Percentiles rank a stretch among this genome's conserved stretches.
These are phyloP conservation scores for Trichosporon coremiiforme DNA, from an alignment of 1,284 basidiomycete genomes.

Conservation along the genomic window DNA sequence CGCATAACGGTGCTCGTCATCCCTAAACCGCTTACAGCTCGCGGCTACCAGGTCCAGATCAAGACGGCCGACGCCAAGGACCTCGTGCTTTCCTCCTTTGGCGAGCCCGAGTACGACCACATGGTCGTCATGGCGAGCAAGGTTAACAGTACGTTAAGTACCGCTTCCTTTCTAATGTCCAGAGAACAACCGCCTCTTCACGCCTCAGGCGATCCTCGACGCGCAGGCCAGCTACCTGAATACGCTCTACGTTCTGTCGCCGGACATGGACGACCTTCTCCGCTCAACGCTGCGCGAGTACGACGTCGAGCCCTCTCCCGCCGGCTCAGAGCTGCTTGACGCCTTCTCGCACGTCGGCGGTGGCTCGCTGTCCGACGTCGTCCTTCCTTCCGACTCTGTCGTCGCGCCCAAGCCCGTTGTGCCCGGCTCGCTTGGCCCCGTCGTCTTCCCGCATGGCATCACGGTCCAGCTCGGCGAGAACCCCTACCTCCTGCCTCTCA, in stretches of 20 bases:
- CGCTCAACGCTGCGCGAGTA: conserved; percentile 62
- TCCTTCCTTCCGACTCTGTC: conserved; percentile 68
- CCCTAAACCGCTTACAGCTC: background rate
- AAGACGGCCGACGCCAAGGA: background rate
- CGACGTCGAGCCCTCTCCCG: conserved; percentile 56
- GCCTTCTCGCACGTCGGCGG: conserved; percentile 57
- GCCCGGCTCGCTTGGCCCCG: conserved; percentile 17
- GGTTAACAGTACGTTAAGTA: conserved; percentile 67
- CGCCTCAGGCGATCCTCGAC: conserved; percentile 76
- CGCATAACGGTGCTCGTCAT: no score
- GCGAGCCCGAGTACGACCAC: conserved; percentile 74
- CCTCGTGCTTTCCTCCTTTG: conserved; percentile 65
- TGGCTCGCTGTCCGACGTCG: conserved; percentile 22
- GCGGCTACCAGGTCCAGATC: conserved; percentile 3
- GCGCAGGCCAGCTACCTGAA: conserved; percentile 74
- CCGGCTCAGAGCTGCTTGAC: conserved; percentile 22
- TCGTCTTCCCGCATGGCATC: conserved; percentile 29
- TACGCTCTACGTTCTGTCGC: conserved; percentile 77
- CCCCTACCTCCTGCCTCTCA: conserved; percentile 79
- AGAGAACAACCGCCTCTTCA: conserved; percentile 60
- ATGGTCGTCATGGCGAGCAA: conserved; percentile 80
- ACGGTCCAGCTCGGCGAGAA: conserved; percentile 68
- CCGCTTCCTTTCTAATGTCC: background rate
- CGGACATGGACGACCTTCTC: conserved; percentile 59
- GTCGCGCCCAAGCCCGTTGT: conserved; percentile 65